These are phyloP conservation scores for Thelonectria blattea DNA, from an alignment of 2,329 filamentous ascomycete species.

Conservation along the genomic window DNA sequence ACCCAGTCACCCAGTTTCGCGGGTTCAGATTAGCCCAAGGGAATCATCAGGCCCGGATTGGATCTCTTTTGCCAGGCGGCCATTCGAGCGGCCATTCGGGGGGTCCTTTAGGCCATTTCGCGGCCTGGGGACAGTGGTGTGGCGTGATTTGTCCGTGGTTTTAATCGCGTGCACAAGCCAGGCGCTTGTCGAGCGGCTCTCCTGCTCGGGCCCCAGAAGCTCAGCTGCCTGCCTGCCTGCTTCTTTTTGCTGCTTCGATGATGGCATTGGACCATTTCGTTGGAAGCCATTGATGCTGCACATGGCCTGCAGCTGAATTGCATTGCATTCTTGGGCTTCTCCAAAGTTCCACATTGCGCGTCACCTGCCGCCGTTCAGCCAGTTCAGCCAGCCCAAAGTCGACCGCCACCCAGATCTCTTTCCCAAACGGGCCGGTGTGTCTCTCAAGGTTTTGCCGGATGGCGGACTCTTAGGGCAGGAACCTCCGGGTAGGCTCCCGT, in stretches of 20 bases:
- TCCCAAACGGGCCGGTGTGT: not conserved
- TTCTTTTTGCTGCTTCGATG: not conserved
- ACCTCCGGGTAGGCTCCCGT: not conserved
- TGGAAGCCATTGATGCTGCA: not conserved
- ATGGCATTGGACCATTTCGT: not conserved
- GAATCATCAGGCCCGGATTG: slow-evolving; percentile 10
- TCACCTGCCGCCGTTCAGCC: not conserved
- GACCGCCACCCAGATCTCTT: not conserved
- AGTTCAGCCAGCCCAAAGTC: not conserved
- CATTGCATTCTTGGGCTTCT: not conserved
- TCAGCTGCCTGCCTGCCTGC: slow-evolving; percentile 1
- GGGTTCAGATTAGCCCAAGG: slow-evolving; percentile 9
- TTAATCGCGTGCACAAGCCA: slow-evolving; percentile 15
- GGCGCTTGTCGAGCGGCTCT: slow-evolving; percentile 23
- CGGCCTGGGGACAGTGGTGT: slow-evolving; percentile 16
- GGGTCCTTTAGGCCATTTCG: not conserved
- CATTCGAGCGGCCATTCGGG: not conserved
- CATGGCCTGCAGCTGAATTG: not conserved
- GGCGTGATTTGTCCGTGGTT: slow-evolving; percentile 11
- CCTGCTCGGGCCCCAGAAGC: slow-evolving; percentile 10
- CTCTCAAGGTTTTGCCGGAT: not conserved
- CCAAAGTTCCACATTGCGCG: not conserved
- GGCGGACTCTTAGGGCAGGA: not conserved
- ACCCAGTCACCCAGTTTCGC: slow-evolving; percentile 6
- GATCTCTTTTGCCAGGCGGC: slow-evolving; percentile 2